Percentiles rank a stretch among this genome's conserved stretches.
These are phyloP conservation scores for Lycium ferocissimum DNA, from an alignment of 257 asterid species.

Conservation along the genomic window DNA sequence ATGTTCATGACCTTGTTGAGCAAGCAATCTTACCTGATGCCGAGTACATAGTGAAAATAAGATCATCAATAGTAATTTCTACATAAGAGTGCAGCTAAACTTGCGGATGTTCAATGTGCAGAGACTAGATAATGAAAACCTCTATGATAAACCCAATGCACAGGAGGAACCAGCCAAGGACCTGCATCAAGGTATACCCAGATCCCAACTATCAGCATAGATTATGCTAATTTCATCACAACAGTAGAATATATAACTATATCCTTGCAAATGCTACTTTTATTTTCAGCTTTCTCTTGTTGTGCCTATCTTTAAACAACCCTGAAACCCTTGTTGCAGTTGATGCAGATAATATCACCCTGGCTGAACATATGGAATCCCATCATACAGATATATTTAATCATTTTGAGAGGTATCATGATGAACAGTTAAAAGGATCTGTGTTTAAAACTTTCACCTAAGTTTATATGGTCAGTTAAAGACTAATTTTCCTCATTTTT, in stretches of 20 bases:
- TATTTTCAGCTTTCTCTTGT: slow-evolving; percentile 21
- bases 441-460: not conserved
- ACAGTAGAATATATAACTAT: slow-evolving; percentile 9
- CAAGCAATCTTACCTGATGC: slow-evolving; percentile 13
- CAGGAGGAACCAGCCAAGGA: slow-evolving; percentile 50
- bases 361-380: slow-evolving; percentile 58
- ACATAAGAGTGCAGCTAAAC: slow-evolving; percentile 6
- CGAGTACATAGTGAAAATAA: not conserved
- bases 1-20: not conserved
- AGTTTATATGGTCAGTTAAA: slow-evolving; percentile 7
- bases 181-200: slow-evolving; percentile 77
- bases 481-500: not conserved
- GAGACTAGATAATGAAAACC: slow-evolving; percentile 76
- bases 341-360: slow-evolving; percentile 79
- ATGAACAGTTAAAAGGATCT: not conserved
- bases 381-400: slow-evolving; percentile 53
- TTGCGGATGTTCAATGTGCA: slow-evolving; percentile 41
- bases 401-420: slow-evolving; percentile 75
- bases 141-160: slow-evolving; percentile 49
- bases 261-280: slow-evolving; percentile 7
- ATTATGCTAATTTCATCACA: slow-evolving; percentile 14
- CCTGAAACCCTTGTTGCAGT: slow-evolving; percentile 32
- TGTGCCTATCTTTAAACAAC: slow-evolving; percentile 10
- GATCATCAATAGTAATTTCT: not conserved
- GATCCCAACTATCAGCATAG: slow-evolving; percentile 22